Base-by-base conservation (phyloP, 208 protist species). In the Leishmania mexicana region DNA sequence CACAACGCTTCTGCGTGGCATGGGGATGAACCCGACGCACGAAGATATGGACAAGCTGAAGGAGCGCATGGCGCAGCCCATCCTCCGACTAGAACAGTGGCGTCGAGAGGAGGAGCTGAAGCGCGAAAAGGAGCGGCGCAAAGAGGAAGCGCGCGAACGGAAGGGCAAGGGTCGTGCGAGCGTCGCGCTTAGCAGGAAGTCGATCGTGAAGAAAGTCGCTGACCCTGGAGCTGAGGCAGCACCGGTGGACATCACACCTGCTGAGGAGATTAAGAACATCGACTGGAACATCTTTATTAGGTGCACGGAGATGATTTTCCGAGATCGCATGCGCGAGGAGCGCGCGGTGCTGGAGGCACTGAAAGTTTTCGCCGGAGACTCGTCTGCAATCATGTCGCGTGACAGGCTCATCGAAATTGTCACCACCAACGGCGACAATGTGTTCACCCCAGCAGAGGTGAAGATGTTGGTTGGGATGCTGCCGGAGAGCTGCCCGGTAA, bases 251-350 rank as follows among this genome's bases (percentile, higher is more conserved):
- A 89, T 92, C 67, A 88, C 92, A 42, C 92, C 93, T 0, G 87
- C 88, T 13, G 95, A 98, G 84, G 93, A 98, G 79, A 91, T 98
- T n/a, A 98, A 98, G 60, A 98, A 98, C 77, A 96, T 98, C 76
- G 95, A 98, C 81, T 98, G 95, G 93, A 96, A 98, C 82, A 98
- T 98, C 68, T 98, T 98, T 79, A 96, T 98, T 62, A 90, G 90
- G 40, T 98, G 93, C 87, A 85, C 89, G 0, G 93, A 98, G 77
- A 88, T 91, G 76, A 89, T 98, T 71, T 98, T 94, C 60, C 89
- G 93, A 53, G 92, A 98, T 49, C 71, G 87, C n/a, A 84, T 83
- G 64, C 80, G 79, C 8, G 93, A 98, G 87, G 85, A 98, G 85
- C 86, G 81, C 67, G 86, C 86, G 24, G 89, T 98, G 64, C 73